Percentiles rank a stretch among this genome's conserved stretches.
Conservation (phyloP, 306 rosid species). For the Ammopiptanthus mongolicus region DNA sequence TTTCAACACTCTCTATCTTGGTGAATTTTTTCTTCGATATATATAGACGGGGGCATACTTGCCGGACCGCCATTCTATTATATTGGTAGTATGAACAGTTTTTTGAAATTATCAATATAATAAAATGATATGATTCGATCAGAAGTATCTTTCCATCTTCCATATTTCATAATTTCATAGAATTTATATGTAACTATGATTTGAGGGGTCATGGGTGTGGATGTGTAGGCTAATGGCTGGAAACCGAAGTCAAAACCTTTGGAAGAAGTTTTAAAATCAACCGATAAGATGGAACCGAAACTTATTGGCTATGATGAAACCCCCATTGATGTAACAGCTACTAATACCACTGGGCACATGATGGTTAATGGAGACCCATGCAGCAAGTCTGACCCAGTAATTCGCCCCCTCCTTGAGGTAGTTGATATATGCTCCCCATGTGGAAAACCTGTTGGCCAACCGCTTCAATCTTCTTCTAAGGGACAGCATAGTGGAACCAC, state of each 20-base stretch:
- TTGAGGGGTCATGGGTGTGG: slow-evolving; percentile 1
- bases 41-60: not conserved
- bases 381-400: slow-evolving; percentile 24
- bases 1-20: no score
- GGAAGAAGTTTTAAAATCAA: slow-evolving; percentile 66
- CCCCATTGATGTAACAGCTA: slow-evolving; percentile 43
- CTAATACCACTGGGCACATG: not conserved
- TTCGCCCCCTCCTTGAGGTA: not conserved
- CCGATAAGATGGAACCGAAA: slow-evolving; percentile 53
- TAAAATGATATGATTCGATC: no score
- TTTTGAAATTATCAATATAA: no score
- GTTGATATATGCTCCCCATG: not conserved
- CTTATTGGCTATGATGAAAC: slow-evolving; percentile 84
- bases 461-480: slow-evolving; percentile 16
- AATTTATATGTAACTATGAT: slow-evolving; percentile 1
- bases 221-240: slow-evolving; percentile 66
- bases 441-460: slow-evolving; percentile 20
- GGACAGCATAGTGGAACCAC: not conserved
- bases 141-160: no score
- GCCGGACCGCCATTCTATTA: no score
- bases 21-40: not conserved
- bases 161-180: no score
- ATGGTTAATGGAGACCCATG: slow-evolving; percentile 20
- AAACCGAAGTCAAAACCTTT: slow-evolving; percentile 50
- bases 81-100: no score